Base-by-base conservation (phyloP, 331 rosid species). In the Dryas integrifolia region DNA sequence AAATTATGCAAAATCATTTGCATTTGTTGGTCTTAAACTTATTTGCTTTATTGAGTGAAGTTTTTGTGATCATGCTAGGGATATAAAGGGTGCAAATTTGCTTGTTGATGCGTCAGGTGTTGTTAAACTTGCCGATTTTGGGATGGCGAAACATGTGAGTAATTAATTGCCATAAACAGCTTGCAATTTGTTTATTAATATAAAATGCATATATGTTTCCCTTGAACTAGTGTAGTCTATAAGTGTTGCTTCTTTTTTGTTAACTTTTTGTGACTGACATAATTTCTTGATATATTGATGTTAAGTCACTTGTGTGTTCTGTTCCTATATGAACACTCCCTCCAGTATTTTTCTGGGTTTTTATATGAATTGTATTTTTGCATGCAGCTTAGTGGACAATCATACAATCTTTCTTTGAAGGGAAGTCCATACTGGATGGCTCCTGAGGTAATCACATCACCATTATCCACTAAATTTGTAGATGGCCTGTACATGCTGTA, bases 371-470 rank as follows among this genome's bases (percentile, higher is more conserved):
- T 46, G 39, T 15, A 70, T 45, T 72, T 75, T 73, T 69, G 58
- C 51, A 63, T 77, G 78, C 90, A 93, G 98, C 88, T 94, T 72
- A 67, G 90, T 47, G 97, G 86, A 58, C 91, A 82, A 43, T 86
- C 94, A 4, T 85, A 68, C 76, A 86, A 86, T 64, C 96, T 94
- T 76, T 94, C 98, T 24, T 53, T 91, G 80, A 94, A 91, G 85
- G 98, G 98, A 45, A 91, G 98, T 84, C 98, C 98, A 40, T 88
- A 91, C 84, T 94, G 98, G 98, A 94, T 94, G 97, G 98, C 98
- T 79, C 98, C 98, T 4, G 98, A 94, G 97, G 98, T 93, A 88
- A 72, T 67, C 24, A 18, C 46, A 62, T 77, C 16, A 43, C 46
- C 47, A 3, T 21, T 64, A 10, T 14, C 45, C 10, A 41, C 2